Base-by-base conservation (phyloP, 306 rosid genomes). In the Citrullus mucosospermus region DNA sequence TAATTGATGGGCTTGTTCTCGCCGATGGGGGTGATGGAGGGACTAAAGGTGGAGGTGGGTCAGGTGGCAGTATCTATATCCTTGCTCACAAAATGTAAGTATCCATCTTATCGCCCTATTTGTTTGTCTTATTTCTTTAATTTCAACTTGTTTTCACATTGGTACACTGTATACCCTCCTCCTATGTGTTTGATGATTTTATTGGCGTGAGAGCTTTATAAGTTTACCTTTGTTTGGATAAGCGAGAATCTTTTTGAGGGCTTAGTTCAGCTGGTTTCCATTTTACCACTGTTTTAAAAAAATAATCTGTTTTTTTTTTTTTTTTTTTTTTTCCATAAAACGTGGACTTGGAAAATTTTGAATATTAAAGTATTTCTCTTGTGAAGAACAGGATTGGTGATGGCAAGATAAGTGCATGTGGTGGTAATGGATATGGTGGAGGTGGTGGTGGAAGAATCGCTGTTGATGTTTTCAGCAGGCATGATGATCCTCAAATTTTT, bases 41-140 rank as follows among this genome's bases (percentile, higher is more conserved):
- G 69, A 54, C 81, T 55, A 87, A 85, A 70, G 99, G 99, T 16
- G 99, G 99, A 54, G 99, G 99, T 72, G 99, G 99, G 82, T 96
- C 99, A 18, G 99, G 97, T 72, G 99, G 99, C 86, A 93, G 99
- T 80, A 86, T 92, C 87, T 87, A 86, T 88, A 91, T 96, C 95
- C 87, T 79, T 81, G 99, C 92, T 83, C 75, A 80, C 78, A 92
- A 88, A 89, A 92, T 96, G 99, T 96, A 88, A 88, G 83, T 44
- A 76, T 48, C 82, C 25, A 62, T 73, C 51, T 62, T 36, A 38
- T 66, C 51, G 32, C 11, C 78, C 50, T 0, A 66, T 79, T 60
- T 11, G 6, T 78, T 75, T 79, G 76, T 76, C 67, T 73, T 34
- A 66, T 75, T 71, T 78, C 4, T 50, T 25, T 71, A 7, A 75